Conservation (phyloP, 805 yeast genomes). For the Spathaspora gorwiae region DNA sequence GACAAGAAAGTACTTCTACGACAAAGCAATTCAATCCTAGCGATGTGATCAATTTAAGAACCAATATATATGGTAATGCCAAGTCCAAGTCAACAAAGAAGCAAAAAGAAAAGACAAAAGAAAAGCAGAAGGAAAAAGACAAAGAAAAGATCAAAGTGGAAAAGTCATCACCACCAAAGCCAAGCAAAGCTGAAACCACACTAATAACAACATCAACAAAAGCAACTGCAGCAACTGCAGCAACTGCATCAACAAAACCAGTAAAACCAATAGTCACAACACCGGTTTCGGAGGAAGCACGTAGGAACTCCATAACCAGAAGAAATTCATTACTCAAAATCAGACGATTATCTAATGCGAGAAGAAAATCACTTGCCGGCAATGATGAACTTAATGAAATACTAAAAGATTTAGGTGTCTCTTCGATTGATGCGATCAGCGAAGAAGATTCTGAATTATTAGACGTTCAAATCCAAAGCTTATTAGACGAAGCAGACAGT, state of each 20-base stretch:
- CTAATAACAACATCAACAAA: not conserved
- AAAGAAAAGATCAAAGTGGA: not conserved
- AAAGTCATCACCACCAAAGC: conserved; percentile 5
- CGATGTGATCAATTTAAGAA: conserved; percentile 55
- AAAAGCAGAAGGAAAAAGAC: not conserved
- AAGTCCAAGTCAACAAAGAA: conserved; percentile 10
- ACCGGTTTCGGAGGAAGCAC: not conserved
- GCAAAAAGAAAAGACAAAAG: not conserved
- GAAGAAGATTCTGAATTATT: conserved; percentile 22
- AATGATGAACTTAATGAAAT: conserved; percentile 37
- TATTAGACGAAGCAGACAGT: conserved; percentile 21
- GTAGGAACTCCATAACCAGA: conserved; percentile 5
- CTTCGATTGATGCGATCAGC: conserved; percentile 24
- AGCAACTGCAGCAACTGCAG: not conserved
- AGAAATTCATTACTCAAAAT: conserved; percentile 13
- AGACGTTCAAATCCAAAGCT: conserved; percentile 28
- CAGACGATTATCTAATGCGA: conserved; percentile 32
- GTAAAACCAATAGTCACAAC: not conserved
- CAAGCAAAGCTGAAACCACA: conserved; percentile 6
- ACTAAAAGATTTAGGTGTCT: conserved; percentile 32
- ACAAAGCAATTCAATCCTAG: conserved; percentile 50
- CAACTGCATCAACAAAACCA: not conserved
- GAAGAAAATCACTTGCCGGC: conserved; percentile 36
- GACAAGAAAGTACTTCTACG: conserved; percentile 16
- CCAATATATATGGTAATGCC: conserved; percentile 33